Base-by-base conservation (phyloP, 805 yeast species). In the Metschnikowia proteae region DNA sequence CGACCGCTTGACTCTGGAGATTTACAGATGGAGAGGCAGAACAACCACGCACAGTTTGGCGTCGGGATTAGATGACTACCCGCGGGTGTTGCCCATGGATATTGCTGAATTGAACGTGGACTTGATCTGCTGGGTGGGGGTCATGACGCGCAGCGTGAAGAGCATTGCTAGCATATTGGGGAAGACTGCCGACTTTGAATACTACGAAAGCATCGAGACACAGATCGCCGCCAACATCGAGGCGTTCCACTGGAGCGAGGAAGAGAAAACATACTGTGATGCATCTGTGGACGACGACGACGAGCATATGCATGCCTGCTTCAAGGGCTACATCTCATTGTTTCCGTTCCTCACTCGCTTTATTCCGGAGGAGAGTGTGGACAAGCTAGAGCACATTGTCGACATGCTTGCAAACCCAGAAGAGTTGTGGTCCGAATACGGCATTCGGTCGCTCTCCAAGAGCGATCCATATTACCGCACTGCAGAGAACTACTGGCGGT, bases 1-100 rank as follows among this genome's bases (percentile, higher is more conserved):
- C 66, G 91, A 80, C 33, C 75, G 95, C 54, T 51, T 52, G 8
- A 60, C 58, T 45, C 61, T 64, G 6, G 96, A 90, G 62, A 86
- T 83, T 0, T 94, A 86, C 64, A 76, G 96, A 63, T 94, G 99
- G 99, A 79, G 89, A 50, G 99, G 98, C 4, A 81, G 98, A 56
- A 87, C 97, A 0, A 71, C 75, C 22, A 79, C 83, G 3, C 97
- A 88, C 60, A 87, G 96, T 63, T 73, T 92, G 46, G 94, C 99
- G 6, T 85, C 95, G 65, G 99, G 99, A 0, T 65, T 94, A 33
- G 99, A 94, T 66, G 99, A 94, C 62, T 94, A 91, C 61, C 99
- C 99, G 32, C 79, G 99, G 53, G 84, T 90, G 1, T 70, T 73
- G 27, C 80, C 79, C 5, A 92, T 95, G 2, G 96, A 89, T 64